These are phyloP conservation scores for Chloropicon primus DNA, from an alignment of 139 green algal species.

Conservation along the genomic window DNA sequence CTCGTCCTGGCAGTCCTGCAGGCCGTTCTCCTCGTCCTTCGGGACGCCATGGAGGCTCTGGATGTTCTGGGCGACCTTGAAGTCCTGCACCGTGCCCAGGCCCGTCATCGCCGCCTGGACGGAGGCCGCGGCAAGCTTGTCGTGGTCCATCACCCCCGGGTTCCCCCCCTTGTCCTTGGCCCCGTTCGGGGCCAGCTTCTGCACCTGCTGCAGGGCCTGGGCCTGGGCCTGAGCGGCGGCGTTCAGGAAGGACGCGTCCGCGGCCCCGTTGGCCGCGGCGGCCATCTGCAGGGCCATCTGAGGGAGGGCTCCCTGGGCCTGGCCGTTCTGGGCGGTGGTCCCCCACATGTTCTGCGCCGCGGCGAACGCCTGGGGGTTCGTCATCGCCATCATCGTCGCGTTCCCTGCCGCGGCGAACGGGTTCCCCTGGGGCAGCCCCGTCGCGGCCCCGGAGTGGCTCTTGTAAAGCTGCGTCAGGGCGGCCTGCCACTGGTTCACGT, in stretches of 20 bases:
- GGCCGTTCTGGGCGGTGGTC: background rate
- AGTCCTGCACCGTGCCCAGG: background rate
- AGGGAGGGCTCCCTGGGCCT: background rate
- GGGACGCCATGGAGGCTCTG: background rate
- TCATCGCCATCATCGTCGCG: background rate
- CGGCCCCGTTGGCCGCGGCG: background rate
- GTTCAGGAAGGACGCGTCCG: too few relatives aligned
- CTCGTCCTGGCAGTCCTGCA: constrained; percentile 33
- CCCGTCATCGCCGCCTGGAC: background rate
- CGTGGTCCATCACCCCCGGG: background rate
- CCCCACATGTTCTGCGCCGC: background rate
- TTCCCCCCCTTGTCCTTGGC: background rate
- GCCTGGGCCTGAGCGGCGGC: background rate
- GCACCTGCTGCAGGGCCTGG: background rate
- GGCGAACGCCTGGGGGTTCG: background rate
- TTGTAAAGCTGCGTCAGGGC: too few relatives aligned
- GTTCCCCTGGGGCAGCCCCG: too few relatives aligned
- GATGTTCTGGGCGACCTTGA: background rate
- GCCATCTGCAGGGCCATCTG: background rate
- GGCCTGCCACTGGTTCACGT: too few relatives aligned
- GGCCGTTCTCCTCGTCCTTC: background rate
- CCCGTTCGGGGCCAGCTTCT: background rate
- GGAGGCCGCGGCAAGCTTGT: background rate
- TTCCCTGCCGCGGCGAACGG: background rate
- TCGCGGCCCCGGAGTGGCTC: too few relatives aligned